Conservation (phyloP, 1,284 basidiomycete species). For the Sporisorium exsertum region DNA sequence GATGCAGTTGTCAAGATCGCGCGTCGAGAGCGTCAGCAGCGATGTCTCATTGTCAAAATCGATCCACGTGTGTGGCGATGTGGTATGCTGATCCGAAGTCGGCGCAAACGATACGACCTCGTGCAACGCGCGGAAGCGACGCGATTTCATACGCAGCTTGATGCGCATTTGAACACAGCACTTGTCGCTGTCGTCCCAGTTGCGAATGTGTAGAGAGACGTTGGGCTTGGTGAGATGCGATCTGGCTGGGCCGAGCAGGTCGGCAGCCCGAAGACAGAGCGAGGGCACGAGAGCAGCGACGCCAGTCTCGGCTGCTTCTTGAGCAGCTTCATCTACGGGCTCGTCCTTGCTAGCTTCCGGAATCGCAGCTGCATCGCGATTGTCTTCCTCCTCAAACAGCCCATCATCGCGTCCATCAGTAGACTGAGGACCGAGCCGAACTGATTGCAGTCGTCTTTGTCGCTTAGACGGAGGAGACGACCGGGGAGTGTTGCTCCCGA, state of each 20-base stretch:
- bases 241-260: conserved; percentile 84
- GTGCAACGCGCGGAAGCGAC: conserved; percentile 34
- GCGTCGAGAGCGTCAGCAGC: conserved; percentile 84
- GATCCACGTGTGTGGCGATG: conserved; percentile 80
- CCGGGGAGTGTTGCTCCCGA: conserved; percentile 73
- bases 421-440: background rate
- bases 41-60: conserved; percentile 83
- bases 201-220: conserved; percentile 84
- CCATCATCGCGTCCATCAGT: conserved; percentile 30
- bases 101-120: conserved; percentile 24
- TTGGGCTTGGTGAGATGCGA: conserved; percentile 86
- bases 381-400: conserved; percentile 27
- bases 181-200: conserved; percentile 87
- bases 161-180: conserved; percentile 74
- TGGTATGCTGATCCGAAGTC: conserved; percentile 74
- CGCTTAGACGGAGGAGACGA: conserved; percentile 35
- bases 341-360: conserved; percentile 61
- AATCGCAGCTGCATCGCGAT: background rate
- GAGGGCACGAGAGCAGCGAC: conserved; percentile 80
- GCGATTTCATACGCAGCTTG: conserved; percentile 74
- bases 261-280: conserved; percentile 81
- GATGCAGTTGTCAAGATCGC: conserved; percentile 86
- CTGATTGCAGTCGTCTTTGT: background rate
- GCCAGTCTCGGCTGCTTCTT: background rate
- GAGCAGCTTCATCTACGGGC: conserved; percentile 70